These are phyloP conservation scores for Acaromyces ingoldii DNA, from an alignment of 1,284 basidiomycete species.

Conservation along the genomic window DNA sequence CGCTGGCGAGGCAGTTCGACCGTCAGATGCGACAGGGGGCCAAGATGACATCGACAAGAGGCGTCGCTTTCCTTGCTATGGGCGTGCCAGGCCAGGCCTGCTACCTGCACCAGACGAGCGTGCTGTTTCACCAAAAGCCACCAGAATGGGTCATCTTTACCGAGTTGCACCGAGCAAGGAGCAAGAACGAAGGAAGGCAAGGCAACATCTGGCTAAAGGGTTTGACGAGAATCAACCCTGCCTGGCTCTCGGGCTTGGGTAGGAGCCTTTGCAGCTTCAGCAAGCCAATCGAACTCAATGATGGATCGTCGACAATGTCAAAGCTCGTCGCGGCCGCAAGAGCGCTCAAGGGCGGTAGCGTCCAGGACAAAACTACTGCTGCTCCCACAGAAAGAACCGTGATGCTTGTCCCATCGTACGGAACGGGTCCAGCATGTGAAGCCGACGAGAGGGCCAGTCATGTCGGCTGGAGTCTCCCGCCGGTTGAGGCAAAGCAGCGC, in stretches of 20 bases:
- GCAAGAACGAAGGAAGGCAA: constrained; percentile 6
- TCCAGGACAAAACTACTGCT: not conserved
- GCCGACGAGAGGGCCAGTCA: constrained; percentile 26
- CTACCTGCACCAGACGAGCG: constrained; percentile 85
- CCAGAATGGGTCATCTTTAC: constrained; percentile 84
- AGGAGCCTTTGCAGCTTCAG: constrained; percentile 78
- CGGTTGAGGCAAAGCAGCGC: constrained; percentile 37
- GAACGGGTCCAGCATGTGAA: constrained; percentile 33
- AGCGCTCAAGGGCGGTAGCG: not conserved
- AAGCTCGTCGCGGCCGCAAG: constrained; percentile 4
- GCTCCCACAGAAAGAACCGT: constrained; percentile 18
- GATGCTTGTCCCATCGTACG: constrained; percentile 41
- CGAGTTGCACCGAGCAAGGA: constrained; percentile 54
- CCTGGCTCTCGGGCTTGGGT: constrained; percentile 80
- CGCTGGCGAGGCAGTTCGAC: not conserved
- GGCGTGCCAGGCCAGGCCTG: constrained; percentile 75
- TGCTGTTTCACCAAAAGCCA: constrained; percentile 66
- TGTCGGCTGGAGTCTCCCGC: constrained; percentile 44
- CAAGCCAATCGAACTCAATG: constrained; percentile 58
- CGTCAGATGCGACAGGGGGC: constrained; percentile 53
- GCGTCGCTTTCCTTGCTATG: constrained; percentile 77
- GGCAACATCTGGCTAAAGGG: constrained; percentile 39
- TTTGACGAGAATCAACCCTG: constrained; percentile 64
- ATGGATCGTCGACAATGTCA: constrained; percentile 2
- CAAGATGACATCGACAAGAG: constrained; percentile 69